Base-by-base conservation (phyloP, 257 asterid genomes). In the Forsythia suspensa region DNA sequence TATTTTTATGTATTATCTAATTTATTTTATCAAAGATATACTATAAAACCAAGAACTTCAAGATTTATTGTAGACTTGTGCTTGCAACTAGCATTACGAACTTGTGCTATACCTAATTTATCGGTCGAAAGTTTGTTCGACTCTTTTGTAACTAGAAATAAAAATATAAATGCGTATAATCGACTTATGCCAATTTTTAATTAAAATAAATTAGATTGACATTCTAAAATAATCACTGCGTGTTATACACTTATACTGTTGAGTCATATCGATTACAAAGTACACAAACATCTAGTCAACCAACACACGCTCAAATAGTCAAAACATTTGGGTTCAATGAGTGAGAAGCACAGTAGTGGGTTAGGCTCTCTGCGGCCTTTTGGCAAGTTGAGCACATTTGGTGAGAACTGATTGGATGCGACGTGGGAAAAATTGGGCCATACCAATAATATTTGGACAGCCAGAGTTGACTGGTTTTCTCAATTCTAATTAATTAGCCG, bases 381-480 rank as follows among this genome's bases (percentile, higher is more conserved):
- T 36, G 11, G 72, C 80, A 80, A 70, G 78, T 71, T 69, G 34
- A 69, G 51, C 10, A 24, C 44, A 20, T 11, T 24, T 36, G 46
- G 59, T 38, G 40, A 38, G 38, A 21, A 6, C 4, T 37, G 78
- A 74, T 39, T 74, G 67, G 71, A 57, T 39, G 40, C 44, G 70
- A 37, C 4, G 80, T 76, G 57, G 69, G 77, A 68, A 73, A 29
- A 29, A 29, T 29, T 57, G 75, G 77, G 71, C 52, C 81, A 42
- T 80, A 21, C 5, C 37, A 37, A 59, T 29, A 24, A 44, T 41
- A 4, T 36, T 2, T 75, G 67, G 83, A 77, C 85, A 6, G 75
- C 87, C 87, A 80, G 65, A 75, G 79, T 86, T 83, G 89, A 86
- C 89, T 75, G 68, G 2, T 18, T 57, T 42, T 3, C 8, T 42